Evolutionary conservation across 2,329 filamentous ascomycete genomes (phyloP), one percentile per base, ranked within the genome.

Genomic region (Fusarium begoniae): DNA sequence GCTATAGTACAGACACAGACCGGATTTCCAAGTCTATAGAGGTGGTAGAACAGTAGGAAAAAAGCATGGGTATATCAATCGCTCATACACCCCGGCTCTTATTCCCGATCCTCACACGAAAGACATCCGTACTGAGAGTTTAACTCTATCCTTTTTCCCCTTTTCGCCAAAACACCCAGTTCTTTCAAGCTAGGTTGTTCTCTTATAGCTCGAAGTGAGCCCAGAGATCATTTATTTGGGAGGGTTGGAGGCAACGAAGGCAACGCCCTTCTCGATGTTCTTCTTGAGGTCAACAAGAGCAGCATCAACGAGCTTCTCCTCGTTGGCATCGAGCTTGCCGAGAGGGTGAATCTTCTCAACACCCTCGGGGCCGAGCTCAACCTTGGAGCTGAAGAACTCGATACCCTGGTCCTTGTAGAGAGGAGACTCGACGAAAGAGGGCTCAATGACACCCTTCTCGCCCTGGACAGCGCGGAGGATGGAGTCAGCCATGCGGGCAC

Each of bases 361-460:
- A 88, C 96, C 96, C 84, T 96, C 93, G 84, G 95, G 95, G 87
- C 96, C 96, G 81, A 99, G 94, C 89, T 98, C 94, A 82, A 99
- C 94, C 85, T 91, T 92, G 87, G 93, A 95, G 83, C 94, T 93
- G 88, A 99, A 99, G 93, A 97, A 99, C 70, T 97, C 93, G 81
- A 97, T 90, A 82, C 96, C 96, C 89, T 97, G 93, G 88, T 98
- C 95, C 93, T 98, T 98, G 94, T 94, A 98, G 78, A 98, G 91
- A 75, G 96, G 95, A 83, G 93, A 96, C 87, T 99, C 95, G 82
- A 99, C 95, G 81, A 98, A 99, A 74, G 96, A 95, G 79, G 95
- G 95, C 92, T 99, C 96, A 77, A 97, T 84, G 80, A 99, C 93
- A 83, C 94, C 94, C 91, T 95, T 96, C 90, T 97, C 92, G 83